A percentile compares a stretch with the other conserved stretches of the same genome.
These are phyloP conservation scores for Rhynchospora pubera DNA, from an alignment of 176 grass and related monocot species.

Conservation along the genomic window DNA sequence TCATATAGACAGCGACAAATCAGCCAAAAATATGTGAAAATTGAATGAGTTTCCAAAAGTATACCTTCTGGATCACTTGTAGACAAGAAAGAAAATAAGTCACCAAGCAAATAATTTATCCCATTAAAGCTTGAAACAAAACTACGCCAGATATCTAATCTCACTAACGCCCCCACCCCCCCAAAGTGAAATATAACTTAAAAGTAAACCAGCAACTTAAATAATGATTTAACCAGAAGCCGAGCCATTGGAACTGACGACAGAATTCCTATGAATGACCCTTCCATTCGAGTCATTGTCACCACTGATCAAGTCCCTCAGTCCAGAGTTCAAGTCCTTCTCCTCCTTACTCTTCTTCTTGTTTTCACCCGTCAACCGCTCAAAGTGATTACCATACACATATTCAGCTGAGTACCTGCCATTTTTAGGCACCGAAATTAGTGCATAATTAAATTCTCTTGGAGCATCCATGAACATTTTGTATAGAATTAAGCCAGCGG, in stretches of 20 bases:
- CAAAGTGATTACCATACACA: constrained; percentile 89
- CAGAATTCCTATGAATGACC: constrained; percentile 22
- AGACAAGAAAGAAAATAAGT: not conserved
- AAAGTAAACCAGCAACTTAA: not conserved
- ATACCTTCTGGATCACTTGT: not conserved
- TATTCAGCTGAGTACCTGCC: constrained; percentile 76
- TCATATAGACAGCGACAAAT: not conserved
- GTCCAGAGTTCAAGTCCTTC: constrained; percentile 45
- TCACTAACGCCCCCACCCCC: not conserved
- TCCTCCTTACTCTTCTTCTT: constrained; percentile 55
- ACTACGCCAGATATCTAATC: not conserved
- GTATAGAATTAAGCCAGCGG: not conserved
- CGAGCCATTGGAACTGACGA: not conserved
- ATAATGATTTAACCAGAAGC: constrained; percentile 19
- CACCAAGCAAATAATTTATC: not conserved
- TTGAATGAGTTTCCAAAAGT: not conserved
- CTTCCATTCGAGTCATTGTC: constrained; percentile 9
- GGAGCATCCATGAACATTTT: not conserved
- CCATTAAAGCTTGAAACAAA: constrained; percentile 1
- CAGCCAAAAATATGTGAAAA: not conserved
- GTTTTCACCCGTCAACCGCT: constrained; percentile 45
- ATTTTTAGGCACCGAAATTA: not conserved
- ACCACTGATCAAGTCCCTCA: constrained; percentile 67
- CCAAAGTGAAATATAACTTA: not conserved
- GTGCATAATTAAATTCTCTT: not conserved